Evolutionary conservation across 2,329 filamentous ascomycete genomes (phyloP).

Genomic region (Trichoderma sp.): DNA sequence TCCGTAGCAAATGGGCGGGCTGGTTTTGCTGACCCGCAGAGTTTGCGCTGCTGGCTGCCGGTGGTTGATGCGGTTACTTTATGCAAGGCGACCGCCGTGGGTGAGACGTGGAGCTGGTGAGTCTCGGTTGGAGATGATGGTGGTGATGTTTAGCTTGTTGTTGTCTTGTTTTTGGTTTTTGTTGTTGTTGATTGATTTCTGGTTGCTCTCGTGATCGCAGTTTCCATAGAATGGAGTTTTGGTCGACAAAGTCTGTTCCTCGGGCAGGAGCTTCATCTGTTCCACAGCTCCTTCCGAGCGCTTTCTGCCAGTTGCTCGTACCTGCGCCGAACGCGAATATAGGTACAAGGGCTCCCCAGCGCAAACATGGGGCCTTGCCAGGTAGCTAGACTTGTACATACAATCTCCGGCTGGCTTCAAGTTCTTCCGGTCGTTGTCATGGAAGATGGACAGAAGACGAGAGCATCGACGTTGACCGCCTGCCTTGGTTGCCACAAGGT

Average conservation of each 20-base stretch:
- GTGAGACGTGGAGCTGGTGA: not conserved
- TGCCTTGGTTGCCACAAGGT: no score
- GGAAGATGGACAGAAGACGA: no score
- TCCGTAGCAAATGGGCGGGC: constrained; percentile 2
- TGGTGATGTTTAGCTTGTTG: not conserved
- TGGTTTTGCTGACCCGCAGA: not conserved
- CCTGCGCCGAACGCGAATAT: not conserved
- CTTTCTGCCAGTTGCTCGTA: no score
- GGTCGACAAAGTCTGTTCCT: no score
- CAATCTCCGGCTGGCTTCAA: not conserved
- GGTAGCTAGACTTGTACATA: not conserved
- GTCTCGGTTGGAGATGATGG: no score
- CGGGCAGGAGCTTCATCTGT: no score
- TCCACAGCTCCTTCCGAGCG: no score
- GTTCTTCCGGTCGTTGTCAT: no score
- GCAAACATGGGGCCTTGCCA: not conserved
- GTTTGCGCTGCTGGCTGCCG: not conserved
- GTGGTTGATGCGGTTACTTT: constrained; percentile 1
- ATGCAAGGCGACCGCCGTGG: constrained; percentile 11
- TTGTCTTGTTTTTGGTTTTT: not conserved
- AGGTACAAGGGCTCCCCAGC: not conserved
- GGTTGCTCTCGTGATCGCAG: not conserved
- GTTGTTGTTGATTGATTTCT: not conserved
- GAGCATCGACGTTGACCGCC: no score
- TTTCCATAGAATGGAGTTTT: no score